phyloP scores from a whole-genome alignment of 2,329 filamentous ascomycete species.

The Fusarium sp. region DNA sequence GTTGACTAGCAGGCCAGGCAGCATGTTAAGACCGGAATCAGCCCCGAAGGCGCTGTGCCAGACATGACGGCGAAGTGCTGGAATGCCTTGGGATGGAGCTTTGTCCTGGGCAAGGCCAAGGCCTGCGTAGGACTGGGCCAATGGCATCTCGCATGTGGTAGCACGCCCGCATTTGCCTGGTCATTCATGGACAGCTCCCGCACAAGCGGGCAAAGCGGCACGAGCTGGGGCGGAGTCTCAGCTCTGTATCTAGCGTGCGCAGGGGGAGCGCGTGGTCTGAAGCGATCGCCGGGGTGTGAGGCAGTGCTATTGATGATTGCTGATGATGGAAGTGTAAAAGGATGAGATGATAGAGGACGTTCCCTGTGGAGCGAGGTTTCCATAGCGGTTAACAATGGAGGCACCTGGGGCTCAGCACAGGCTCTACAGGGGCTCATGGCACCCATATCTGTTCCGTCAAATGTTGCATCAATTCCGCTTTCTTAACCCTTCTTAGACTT shows the following conservation, averaged over 20 bases:
- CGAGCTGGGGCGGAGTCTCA: conserved; percentile 29
- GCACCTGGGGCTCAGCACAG: neutral
- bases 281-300: conserved; percentile 12
- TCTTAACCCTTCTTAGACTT: neutral
- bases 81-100: conserved; percentile 35
- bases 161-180: conserved; percentile 39
- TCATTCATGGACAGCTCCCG: conserved; percentile 27
- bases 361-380: neutral
- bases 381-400: conserved; percentile 3
- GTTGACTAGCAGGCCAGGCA: conserved; percentile 24
- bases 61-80: conserved; percentile 4
- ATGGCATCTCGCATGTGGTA: conserved; percentile 25
- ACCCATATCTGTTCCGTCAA: neutral
- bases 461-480: neutral
- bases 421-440: neutral
- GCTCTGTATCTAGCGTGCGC: conserved; percentile 29
- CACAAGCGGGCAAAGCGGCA: conserved; percentile 34
- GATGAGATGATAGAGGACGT: neutral
- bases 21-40: conserved; percentile 21
- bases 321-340: neutral
- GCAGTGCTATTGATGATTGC: neutral
- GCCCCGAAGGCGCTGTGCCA: conserved; percentile 21
- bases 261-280: conserved; percentile 18
- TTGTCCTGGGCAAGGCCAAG: conserved; percentile 5
- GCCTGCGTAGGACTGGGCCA: conserved; percentile 17